Conservation (phyloP, 1,139 yeast species). For the Wickerhamomyces sp. region DNA sequence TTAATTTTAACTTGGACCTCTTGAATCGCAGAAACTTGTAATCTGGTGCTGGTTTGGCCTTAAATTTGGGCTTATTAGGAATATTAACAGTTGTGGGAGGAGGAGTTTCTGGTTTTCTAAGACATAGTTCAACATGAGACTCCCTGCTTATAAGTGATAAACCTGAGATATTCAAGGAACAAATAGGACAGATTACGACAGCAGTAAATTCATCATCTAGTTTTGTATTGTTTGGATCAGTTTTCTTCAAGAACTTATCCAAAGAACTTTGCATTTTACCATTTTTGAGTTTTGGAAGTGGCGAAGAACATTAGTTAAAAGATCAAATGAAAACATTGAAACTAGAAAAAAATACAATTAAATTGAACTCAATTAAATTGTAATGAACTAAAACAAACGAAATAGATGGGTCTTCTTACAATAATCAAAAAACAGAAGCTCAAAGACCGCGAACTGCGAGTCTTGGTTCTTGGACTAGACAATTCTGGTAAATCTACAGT, state of each 20-base stretch:
- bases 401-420: slow-evolving; percentile 75
- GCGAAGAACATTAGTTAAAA: background rate
- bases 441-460: slow-evolving; percentile 73
- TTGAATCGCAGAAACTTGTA: slow-evolving; percentile 50
- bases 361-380: background rate
- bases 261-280: background rate
- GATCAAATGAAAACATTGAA: background rate
- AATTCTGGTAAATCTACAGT: slow-evolving; percentile 94
- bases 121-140: slow-evolving; percentile 57
- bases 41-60: slow-evolving; percentile 36
- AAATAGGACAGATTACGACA: slow-evolving; percentile 43
- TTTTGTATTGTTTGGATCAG: background rate
- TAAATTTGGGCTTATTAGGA: slow-evolving; percentile 1
- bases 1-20: slow-evolving; percentile 31
- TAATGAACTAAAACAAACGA: background rate
- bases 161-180: slow-evolving; percentile 33
- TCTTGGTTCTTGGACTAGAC: slow-evolving; percentile 81
- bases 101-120: slow-evolving; percentile 15
- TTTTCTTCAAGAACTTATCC: background rate
- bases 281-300: background rate
- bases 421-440: slow-evolving; percentile 78
- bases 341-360: background rate
- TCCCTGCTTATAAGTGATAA: slow-evolving; percentile 40
- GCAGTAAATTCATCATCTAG: background rate
- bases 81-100: slow-evolving; percentile 1